Conservation (phyloP, 306 rosid species). For the Fagus sylvatica region DNA sequence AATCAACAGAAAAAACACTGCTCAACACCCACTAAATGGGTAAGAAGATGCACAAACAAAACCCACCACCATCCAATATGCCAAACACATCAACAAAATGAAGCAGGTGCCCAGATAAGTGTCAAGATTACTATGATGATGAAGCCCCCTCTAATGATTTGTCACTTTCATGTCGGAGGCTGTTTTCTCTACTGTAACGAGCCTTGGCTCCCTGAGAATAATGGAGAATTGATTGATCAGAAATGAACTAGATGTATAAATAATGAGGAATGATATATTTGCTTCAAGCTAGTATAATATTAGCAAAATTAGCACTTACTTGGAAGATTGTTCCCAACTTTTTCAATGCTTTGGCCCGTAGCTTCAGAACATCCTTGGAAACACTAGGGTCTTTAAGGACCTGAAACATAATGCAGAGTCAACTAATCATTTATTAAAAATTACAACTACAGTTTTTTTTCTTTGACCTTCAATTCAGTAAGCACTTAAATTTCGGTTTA, state of each 20-base stretch:
- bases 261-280: conserved; percentile 6
- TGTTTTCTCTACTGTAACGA: conserved; percentile 70
- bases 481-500: neutral
- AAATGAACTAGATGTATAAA: conserved; percentile 12
- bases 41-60: neutral
- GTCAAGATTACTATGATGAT: conserved; percentile 38
- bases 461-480: neutral
- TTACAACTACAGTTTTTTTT: neutral
- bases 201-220: conserved; percentile 76
- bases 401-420: conserved; percentile 40
- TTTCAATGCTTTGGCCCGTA: conserved; percentile 67
- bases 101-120: conserved; percentile 4
- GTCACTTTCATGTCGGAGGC: conserved; percentile 70
- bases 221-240: conserved; percentile 10
- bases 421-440: conserved; percentile 11
- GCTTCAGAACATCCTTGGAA: conserved; percentile 67
- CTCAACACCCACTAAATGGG: neutral
- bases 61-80: conserved; percentile 10
- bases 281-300: neutral
- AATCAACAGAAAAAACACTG: neutral
- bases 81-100: conserved; percentile 10
- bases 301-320: conserved; percentile 48
- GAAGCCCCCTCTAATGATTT: conserved; percentile 32
- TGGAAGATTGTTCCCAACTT: conserved; percentile 83
- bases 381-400: conserved; percentile 74